Base-by-base conservation (phyloP, 177 flowering plant species). In the Vitis hybrid region DNA sequence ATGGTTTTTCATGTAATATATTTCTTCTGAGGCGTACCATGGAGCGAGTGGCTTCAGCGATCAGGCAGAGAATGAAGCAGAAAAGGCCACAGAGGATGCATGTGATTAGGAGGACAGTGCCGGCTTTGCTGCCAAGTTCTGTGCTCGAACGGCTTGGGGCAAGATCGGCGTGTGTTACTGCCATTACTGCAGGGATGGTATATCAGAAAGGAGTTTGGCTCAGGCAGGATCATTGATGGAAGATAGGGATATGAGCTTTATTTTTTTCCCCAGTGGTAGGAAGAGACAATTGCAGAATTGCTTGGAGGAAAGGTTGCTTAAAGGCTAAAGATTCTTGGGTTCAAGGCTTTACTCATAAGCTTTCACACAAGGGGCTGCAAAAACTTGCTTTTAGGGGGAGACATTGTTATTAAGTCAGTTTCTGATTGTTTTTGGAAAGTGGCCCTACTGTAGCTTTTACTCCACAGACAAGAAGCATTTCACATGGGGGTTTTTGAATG, bases 91-190 rank as follows among this genome's bases (percentile, higher is more conserved):
- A 82, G 9, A 91, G 83, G 23, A 92, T 81, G 59, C 88, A 87
- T 11, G 85, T 71, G 56, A 89, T 72, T 68, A 86, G 80, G 51
- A 92, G 83, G 17, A 78, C 70, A 1, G 77, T 86, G n/a, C 96
- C 94, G 0, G 87, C 73, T 74, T 85, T 87, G 91, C 95, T 87
- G n/a, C 90, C 85, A 3, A 89, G 67, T 4, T 89, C 87, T 21
- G 82, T 73, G 60, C 79, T 75, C 26, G 55, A 73, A 56, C 72
- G 84, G 12, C 82, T 75, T 5, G 91, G 90, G 4, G 83, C 86
- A 18, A 94, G 91, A 74, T 94, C 98, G 19, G 89, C 97, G 66
- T 94, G 96, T 2, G 97, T 92, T 57, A 94, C 84, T 1, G 98
- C 93, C 92, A 81, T 85, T 76, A 17, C 12, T 69, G 56, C 48